Evolutionary conservation across 1,139 yeast genomes (phyloP).

Genomic region (Sugiyamaella novakii): DNA sequence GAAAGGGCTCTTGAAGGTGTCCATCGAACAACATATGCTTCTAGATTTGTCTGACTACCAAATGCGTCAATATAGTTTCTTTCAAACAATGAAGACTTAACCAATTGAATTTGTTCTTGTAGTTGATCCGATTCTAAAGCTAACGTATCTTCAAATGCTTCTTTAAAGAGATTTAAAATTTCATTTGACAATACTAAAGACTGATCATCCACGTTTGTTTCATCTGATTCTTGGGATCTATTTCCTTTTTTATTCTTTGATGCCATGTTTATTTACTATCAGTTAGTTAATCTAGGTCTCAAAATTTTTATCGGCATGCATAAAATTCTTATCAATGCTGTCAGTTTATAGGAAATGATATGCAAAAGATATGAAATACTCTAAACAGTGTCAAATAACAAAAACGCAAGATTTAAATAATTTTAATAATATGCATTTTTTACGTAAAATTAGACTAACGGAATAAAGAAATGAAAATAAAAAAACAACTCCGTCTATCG

Average conservation of each 20-base stretch:
- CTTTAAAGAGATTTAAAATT: conserved; percentile 35
- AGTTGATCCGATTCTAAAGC: conserved; percentile 26
- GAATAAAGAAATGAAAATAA: too few relatives aligned
- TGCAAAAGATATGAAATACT: conserved; percentile 2
- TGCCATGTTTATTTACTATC: not conserved
- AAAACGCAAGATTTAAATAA: too few relatives aligned
- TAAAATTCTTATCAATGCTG: not conserved
- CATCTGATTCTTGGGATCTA: not conserved
- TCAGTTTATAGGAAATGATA: not conserved
- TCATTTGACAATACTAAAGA: conserved; percentile 22
- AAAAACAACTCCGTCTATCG: too few relatives aligned
- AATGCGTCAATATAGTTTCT: conserved; percentile 74
- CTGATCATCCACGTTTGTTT: not conserved
- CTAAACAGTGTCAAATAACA: too few relatives aligned
- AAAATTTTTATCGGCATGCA: not conserved
- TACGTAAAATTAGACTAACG: too few relatives aligned
- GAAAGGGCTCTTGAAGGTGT: conserved; percentile 79
- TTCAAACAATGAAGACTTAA: conserved; percentile 68
- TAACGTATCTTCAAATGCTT: conserved; percentile 33
- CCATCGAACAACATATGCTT: conserved; percentile 84
- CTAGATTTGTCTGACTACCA: conserved; percentile 60
- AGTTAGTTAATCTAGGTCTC: too few relatives aligned
- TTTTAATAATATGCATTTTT: too few relatives aligned
- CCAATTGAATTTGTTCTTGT: conserved; percentile 54
- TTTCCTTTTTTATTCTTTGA: conserved; percentile 3